These are phyloP conservation scores for Umbelopsis sp. DNA, from an alignment of 192 early-diverging fungal species.

Conservation along the genomic window DNA sequence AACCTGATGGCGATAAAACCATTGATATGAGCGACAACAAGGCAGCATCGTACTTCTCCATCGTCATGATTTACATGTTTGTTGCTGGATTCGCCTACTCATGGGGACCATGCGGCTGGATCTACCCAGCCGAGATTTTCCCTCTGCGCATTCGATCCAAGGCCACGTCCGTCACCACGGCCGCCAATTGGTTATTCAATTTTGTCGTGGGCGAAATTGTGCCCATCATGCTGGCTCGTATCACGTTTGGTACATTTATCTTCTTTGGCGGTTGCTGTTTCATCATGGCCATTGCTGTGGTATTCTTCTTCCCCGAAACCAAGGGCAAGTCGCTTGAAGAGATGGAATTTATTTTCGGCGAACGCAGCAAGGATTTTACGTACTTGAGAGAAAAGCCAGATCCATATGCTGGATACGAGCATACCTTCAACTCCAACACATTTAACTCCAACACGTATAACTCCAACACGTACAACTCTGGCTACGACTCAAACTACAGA, in stretches of 20 bases:
- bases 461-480: not conserved
- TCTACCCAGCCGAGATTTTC: constrained; percentile 91
- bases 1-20: constrained; percentile 20
- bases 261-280: constrained; percentile 72
- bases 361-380: constrained; percentile 20
- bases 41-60: constrained; percentile 33
- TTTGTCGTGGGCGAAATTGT: constrained; percentile 71
- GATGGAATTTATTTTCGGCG: constrained; percentile 78
- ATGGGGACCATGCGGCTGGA: constrained; percentile 92
- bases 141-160: constrained; percentile 86
- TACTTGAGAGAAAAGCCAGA: not conserved
- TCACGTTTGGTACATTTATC: constrained; percentile 67
- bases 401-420: no score
- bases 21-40: constrained; percentile 30
- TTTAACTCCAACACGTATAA: not conserved
- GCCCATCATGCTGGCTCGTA: constrained; percentile 70
- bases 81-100: constrained; percentile 72
- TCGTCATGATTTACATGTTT: constrained; percentile 65
- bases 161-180: constrained; percentile 78
- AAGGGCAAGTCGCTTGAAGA: constrained; percentile 85
- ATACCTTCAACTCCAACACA: not conserved
- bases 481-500: no score
- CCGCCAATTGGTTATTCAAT: constrained; percentile 90
- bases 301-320: constrained; percentile 81
- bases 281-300: constrained; percentile 56